Percentiles rank a stretch among this genome's conserved stretches.
phyloP scores from a whole-genome alignment of 73 alveolate genomes.

The Paramecium octaurelia region DNA sequence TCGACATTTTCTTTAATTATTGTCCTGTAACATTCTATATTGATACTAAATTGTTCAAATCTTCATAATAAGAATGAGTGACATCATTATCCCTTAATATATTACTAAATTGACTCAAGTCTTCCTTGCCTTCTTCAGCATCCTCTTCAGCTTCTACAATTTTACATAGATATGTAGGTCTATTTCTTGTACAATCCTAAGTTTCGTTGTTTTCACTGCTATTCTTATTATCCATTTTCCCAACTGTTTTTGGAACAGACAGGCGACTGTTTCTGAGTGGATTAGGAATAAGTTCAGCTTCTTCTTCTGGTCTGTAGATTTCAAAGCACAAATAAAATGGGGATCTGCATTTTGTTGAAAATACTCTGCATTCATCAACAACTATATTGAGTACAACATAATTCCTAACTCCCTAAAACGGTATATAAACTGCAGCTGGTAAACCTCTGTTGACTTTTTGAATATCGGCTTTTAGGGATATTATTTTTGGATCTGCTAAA shows the following conservation, averaged over 20 bases:
- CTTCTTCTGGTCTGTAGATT: conserved; percentile 69
- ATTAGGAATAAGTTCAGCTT: conserved; percentile 39
- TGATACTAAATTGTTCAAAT: neutral
- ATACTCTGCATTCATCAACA: conserved; percentile 68
- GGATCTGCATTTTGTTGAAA: conserved; percentile 69
- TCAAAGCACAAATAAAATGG: conserved; percentile 72
- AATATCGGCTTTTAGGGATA: conserved; percentile 60
- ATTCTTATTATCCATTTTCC: neutral
- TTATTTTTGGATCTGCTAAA: conserved; percentile 48
- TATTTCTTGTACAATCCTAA: neutral
- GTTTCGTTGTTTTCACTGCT: conserved; percentile 28
- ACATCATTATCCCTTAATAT: neutral
- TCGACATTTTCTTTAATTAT: neutral
- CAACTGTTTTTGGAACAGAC: neutral
- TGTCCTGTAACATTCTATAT: neutral
- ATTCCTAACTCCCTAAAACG: conserved; percentile 68
- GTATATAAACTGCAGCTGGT: conserved; percentile 81
- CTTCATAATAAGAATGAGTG: neutral
- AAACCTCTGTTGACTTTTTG: conserved; percentile 61
- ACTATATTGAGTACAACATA: conserved; percentile 65
- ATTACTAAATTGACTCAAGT: neutral
- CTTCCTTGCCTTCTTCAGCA: conserved; percentile 22
- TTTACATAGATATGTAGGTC: neutral
- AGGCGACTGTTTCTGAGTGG: neutral
- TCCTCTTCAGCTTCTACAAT: neutral